Base-by-base conservation (phyloP, 495 filamentous ascomycete genomes). In the Penicillium turbatum region DNA sequence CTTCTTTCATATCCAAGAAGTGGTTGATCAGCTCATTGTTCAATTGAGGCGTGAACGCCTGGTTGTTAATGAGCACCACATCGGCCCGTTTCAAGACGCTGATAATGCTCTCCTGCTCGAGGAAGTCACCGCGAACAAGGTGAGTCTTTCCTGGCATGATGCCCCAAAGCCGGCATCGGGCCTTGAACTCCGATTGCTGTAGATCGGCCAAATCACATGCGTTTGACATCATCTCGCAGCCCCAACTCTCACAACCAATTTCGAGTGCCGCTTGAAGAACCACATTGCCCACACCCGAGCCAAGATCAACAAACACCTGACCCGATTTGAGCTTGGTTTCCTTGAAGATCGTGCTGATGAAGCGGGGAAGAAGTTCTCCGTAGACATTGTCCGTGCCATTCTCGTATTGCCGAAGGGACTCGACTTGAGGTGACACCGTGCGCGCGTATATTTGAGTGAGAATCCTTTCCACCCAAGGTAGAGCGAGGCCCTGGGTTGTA, bases 1-100 rank as follows among this genome's bases (percentile, higher is more conserved):
- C 95, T 44, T 90, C 84, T 70, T 96, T 97, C 60, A 97, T 79
- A 65, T 98, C 93, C 54, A 98, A 70, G 65, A 98, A 98, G 73
- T 96, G 87, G 56, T 88, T 85, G 56, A 90, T 84, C 48, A 98
- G 79, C 57, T 85, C 80, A 63, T 88, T 86, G 71, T 97, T 98
- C 50, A 96, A 80, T 39, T 84, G 79, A 5, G 90, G 83, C 11
- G 84, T 88, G 68, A 98, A 98, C 17, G 88, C 93, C 71, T 97
- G 89, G 70, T 97, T 98, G 74, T 98, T 98, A 56, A 97, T 92
- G 29, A 98, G 79, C 19, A 98, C 81, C 24, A 97, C 90, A 67
- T 98, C 93, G 2, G 92, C 91, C 42, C 84, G 80, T 65, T 87
- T 85, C 26, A 98, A 72, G 24, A 86, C 80, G 32, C 80, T 78